Evolutionary conservation across 495 filamentous ascomycete genomes (phyloP), one percentile per base, ranked within the genome.

Genomic region (Hypoxylon lienhwacheense): DNA sequence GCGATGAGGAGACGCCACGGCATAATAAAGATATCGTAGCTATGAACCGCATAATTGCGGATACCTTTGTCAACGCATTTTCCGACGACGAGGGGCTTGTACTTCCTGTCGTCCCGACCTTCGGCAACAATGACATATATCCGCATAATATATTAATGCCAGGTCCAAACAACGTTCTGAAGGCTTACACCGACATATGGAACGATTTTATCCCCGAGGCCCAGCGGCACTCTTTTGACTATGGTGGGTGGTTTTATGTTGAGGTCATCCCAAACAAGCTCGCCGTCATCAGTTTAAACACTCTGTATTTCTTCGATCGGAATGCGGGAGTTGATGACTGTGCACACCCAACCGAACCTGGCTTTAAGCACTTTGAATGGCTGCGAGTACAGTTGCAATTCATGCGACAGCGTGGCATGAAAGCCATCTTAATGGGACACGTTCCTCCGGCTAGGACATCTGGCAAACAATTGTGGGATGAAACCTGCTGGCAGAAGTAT

Each of bases 401-500:
- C 51, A 70, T 97, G 65, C 84, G 93, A 7, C 70, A 83, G 34
- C 82, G 90, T 19, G 85, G 88, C 26, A 90, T 97, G 86, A 97
- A 99, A 69, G 93, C 87, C 4, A 95, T 99, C 32, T 69, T 99
- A 32, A 93, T 85, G 47, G 95, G 95, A 0, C 93, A 99, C 74
- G 90, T 97, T 15, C 89, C 95, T 6, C 93, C 93, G 0, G 91
- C 91, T 1, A 78, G 90, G 61, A 90, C 89, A 0, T 79, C 85
- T 1, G 83, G 81, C 62, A 98, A 98, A 77, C 77, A 76, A 48
- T 82, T 80, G 58, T 98, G 93, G 93, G 90, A 96, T 53, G 80
- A 83, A 61, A 90, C 87, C 0, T 99, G 93, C 72, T 99, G 95
- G 93, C 93, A 96, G 68, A 96, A 96, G 66, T 99, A 96, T 70